These are phyloP conservation scores for Lunularia cruciata DNA, from an alignment of 225 moss, liverwort and hornwort genomes.

Conservation along the genomic window DNA sequence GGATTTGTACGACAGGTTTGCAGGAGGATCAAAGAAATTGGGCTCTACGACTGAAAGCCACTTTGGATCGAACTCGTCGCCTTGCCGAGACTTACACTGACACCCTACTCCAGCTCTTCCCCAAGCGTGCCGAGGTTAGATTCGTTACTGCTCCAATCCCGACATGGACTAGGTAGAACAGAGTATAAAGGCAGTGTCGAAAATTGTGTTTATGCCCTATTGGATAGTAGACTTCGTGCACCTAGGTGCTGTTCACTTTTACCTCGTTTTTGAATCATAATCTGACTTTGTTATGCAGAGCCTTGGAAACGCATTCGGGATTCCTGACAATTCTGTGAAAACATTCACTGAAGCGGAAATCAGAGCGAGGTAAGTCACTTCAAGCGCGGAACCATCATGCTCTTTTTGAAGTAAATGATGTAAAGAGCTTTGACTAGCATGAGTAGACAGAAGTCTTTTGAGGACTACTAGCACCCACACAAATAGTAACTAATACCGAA, in stretches of 20 bases:
- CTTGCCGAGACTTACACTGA: constrained; percentile 85
- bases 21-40: constrained; percentile 57
- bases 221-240: neutral
- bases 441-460: too few relatives aligned
- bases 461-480: too few relatives aligned
- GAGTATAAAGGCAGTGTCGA: neutral
- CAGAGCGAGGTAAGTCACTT: constrained; percentile 58
- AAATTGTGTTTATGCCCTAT: too few relatives aligned
- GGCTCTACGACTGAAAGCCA: constrained; percentile 80
- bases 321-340: constrained; percentile 77
- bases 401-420: too few relatives aligned
- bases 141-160: neutral
- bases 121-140: constrained; percentile 48
- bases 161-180: too few relatives aligned
- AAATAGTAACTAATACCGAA: too few relatives aligned
- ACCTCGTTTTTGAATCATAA: neutral
- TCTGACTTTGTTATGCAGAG: constrained; percentile 38
- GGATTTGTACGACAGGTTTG: constrained; percentile 26
- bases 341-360: constrained; percentile 94
- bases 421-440: too few relatives aligned
- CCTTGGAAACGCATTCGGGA: constrained; percentile 89
- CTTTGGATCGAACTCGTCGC: constrained; percentile 81
- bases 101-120: constrained; percentile 80
- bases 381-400: too few relatives aligned
- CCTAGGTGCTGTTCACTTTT: neutral